These are phyloP conservation scores for Pythium sp. DNA, from an alignment of 352 stramenopile genomes.

Conservation along the genomic window DNA sequence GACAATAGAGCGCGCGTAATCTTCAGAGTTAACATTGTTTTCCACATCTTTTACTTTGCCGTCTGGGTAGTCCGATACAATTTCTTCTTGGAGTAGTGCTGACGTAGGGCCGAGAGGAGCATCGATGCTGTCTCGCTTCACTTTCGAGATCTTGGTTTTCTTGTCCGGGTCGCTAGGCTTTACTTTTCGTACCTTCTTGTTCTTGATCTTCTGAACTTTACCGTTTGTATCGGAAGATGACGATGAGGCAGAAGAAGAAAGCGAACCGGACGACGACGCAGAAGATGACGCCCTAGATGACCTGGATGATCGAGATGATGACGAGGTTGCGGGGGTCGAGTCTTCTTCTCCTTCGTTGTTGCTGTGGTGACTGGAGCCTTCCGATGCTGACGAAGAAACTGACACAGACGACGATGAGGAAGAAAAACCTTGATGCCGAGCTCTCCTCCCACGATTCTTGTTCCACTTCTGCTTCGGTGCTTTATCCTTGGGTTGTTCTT, in stretches of 20 bases:
- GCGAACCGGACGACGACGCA: neutral
- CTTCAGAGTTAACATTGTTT: neutral
- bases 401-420: neutral
- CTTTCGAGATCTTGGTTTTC: neutral
- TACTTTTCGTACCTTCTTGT: neutral
- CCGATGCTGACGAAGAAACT: neutral
- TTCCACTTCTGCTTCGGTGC: neutral
- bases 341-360: neutral
- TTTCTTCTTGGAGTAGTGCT: neutral
- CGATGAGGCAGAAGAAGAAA: neutral
- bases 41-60: neutral
- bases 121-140: neutral
- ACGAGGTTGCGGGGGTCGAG: neutral
- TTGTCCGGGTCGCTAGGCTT: neutral
- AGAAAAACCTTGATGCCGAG: neutral
- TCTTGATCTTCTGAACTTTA: neutral
- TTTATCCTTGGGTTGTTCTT: neutral
- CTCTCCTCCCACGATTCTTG: neutral
- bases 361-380: neutral
- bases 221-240: neutral
- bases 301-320: neutral
- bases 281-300: neutral
- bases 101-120: neutral
- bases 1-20: neutral
- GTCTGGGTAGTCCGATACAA: neutral